A percentile compares a stretch with the other conserved stretches of the same genome.
Conservation (phyloP, 257 asterid genomes). For the Lavandula angustifolia region DNA sequence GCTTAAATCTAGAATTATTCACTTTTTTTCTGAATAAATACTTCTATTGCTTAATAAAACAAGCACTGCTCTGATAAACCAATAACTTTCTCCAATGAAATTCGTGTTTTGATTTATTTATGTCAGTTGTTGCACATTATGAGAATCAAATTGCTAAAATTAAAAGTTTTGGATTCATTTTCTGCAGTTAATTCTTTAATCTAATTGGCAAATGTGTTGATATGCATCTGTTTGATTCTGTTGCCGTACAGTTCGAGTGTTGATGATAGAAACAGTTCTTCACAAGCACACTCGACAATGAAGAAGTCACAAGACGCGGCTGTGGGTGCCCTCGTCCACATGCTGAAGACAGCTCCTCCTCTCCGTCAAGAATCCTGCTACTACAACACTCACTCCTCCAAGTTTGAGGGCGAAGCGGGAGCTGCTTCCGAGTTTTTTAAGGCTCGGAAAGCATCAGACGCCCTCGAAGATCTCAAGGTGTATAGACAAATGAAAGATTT, state of each 20-base stretch:
- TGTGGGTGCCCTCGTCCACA: constrained; percentile 84
- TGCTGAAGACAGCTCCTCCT: constrained; percentile 90
- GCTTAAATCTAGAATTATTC: background rate
- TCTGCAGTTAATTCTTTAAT: background rate
- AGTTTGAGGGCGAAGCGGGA: constrained; percentile 46
- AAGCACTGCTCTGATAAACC: constrained; percentile 9
- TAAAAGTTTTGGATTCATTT: background rate
- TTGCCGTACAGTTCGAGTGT: constrained; percentile 48
- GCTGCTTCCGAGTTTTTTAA: constrained; percentile 57
- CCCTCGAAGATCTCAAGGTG: constrained; percentile 81
- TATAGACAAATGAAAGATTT: constrained; percentile 74
- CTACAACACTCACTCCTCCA: constrained; percentile 41
- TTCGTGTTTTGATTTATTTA: background rate
- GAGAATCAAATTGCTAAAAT: constrained; percentile 1
- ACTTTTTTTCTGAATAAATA: background rate
- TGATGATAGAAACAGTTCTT: constrained; percentile 49
- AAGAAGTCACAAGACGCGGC: constrained; percentile 88
- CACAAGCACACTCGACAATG: constrained; percentile 47
- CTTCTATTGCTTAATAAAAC: background rate
- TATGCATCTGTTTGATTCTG: constrained; percentile 13
- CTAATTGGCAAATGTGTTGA: background rate
- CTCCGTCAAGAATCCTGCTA: constrained; percentile 67
- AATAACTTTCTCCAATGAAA: background rate
- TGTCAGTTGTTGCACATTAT: background rate
- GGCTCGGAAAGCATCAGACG: constrained; percentile 76